A percentile compares a stretch with the other conserved stretches of the same genome.
Evolutionary conservation across 768 basidiomycete genomes (phyloP).

Genomic region (Phanerochaete sordida): DNA sequence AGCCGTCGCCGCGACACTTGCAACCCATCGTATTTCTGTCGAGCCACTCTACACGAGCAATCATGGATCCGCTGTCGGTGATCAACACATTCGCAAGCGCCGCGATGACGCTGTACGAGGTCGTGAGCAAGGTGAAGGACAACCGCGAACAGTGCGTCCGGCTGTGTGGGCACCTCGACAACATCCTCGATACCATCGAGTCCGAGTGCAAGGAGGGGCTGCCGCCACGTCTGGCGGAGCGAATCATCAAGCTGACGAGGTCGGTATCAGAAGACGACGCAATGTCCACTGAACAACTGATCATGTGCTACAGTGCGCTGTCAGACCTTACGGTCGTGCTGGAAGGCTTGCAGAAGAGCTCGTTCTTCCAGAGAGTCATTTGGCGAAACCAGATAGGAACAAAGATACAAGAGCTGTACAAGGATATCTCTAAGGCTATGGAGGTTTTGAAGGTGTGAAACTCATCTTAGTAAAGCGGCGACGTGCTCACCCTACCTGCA

Average conservation of each 20-base stretch:
- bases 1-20: too few relatives aligned
- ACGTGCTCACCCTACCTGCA: not conserved
- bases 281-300: not conserved
- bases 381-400: not conserved
- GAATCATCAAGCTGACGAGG: conserved; percentile 1
- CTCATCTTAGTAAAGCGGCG: not conserved
- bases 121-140: not conserved
- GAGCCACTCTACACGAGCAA: not conserved
- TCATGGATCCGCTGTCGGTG: not conserved
- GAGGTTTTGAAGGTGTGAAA: not conserved
- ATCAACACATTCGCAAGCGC: not conserved
- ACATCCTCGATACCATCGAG: not conserved
- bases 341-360: not conserved
- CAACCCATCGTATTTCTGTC: not conserved
- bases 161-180: not conserved
- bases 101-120: not conserved
- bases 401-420: not conserved
- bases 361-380: not conserved
- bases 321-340: not conserved
- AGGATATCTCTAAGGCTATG: not conserved
- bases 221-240: not conserved
- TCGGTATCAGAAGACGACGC: not conserved
- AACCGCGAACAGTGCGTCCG: conserved; percentile 5
- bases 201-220: not conserved
- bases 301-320: not conserved